Conservation (phyloP, 106 monocot species). For the Apostasia shenzhenica region DNA sequence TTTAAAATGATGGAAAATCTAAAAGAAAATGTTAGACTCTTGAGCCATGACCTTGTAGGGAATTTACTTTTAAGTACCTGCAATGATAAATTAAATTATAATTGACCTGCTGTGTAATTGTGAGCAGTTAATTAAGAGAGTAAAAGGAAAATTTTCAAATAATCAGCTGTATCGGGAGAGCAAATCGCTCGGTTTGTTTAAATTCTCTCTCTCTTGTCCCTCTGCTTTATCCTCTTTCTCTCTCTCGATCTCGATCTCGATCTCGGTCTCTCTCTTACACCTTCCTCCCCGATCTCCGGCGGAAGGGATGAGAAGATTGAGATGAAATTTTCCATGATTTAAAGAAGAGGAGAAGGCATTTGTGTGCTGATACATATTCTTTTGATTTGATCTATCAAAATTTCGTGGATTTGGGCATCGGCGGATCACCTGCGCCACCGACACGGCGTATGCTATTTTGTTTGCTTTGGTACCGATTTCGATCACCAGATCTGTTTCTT, state of each 20-base stretch:
- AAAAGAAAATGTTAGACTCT: too few relatives aligned
- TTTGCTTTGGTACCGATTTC: background rate
- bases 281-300: background rate
- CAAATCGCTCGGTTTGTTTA: background rate
- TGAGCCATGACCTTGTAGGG: too few relatives aligned
- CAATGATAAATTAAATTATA: too few relatives aligned
- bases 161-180: background rate
- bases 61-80: too few relatives aligned
- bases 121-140: background rate
- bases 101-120: background rate
- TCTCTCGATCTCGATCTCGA: too few relatives aligned
- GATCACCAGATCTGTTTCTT: conserved; percentile 1
- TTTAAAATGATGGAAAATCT: too few relatives aligned
- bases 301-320: background rate
- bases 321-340: background rate
- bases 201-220: background rate
- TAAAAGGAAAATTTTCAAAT: conserved; percentile 5
- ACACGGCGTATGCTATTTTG: background rate
- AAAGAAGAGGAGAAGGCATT: background rate
- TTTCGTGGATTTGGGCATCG: background rate
- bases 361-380: background rate
- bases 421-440: background rate
- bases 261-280: background rate
- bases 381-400: background rate
- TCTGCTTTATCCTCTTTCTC: background rate